These are phyloP conservation scores for Aspergillus sp. DNA, from an alignment of 2,329 filamentous ascomycete genomes.

Conservation along the genomic window DNA sequence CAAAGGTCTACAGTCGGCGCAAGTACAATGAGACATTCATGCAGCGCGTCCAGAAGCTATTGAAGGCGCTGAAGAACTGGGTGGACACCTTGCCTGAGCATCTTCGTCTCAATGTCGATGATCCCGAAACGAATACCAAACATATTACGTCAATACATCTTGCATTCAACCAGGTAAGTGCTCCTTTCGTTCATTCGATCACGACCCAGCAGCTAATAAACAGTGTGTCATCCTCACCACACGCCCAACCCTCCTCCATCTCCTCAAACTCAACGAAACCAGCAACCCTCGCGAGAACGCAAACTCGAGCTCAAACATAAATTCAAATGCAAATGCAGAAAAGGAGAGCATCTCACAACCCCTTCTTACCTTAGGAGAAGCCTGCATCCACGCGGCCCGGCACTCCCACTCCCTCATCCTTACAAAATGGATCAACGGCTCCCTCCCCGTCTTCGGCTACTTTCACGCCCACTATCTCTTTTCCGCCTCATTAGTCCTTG, in stretches of 20 bases:
- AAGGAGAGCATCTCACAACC: slow-evolving; percentile 35
- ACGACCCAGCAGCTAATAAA: background rate
- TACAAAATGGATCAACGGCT: slow-evolving; percentile 40
- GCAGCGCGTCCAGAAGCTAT: slow-evolving; percentile 41
- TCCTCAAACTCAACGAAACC: slow-evolving; percentile 34
- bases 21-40: slow-evolving; percentile 40
- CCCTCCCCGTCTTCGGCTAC: slow-evolving; percentile 40
- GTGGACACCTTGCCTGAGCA: slow-evolving; percentile 38
- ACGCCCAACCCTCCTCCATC: slow-evolving; percentile 39
- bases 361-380: slow-evolving; percentile 37
- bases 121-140: slow-evolving; percentile 34
- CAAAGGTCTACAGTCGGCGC: slow-evolving; percentile 35
- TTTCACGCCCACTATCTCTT: slow-evolving; percentile 44
- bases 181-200: too few species aligned
- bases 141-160: slow-evolving; percentile 37
- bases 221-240: slow-evolving; percentile 43
- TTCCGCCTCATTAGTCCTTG: slow-evolving; percentile 38
- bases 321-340: background rate
- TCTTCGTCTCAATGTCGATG: slow-evolving; percentile 33
- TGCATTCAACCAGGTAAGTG: slow-evolving; percentile 38
- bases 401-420: slow-evolving; percentile 40
- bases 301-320: background rate
- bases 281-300: background rate
- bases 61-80: slow-evolving; percentile 41
- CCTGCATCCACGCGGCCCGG: slow-evolving; percentile 40